Conservation (phyloP, 306 rosid species). For the Citrullus mucosospermus region DNA sequence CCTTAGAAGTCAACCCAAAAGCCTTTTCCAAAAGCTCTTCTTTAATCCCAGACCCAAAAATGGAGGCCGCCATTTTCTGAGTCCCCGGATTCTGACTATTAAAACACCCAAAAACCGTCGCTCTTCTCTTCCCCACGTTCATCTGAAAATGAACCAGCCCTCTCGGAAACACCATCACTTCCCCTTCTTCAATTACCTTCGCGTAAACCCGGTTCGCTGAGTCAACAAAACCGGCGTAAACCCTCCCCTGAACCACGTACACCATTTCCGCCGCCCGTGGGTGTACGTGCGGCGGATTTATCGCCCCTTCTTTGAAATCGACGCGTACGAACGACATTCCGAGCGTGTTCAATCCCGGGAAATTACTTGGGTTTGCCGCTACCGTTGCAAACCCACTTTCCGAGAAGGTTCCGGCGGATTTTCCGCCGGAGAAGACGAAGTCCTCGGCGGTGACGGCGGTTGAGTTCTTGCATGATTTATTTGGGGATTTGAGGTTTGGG, state of each 20-base stretch:
- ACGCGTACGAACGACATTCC: slow-evolving; percentile 75
- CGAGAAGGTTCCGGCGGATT: slow-evolving; percentile 45
- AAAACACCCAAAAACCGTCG: slow-evolving; percentile 68
- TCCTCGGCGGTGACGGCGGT: slow-evolving; percentile 50
- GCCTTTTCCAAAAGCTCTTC: slow-evolving; percentile 66
- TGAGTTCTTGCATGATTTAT: slow-evolving; percentile 42
- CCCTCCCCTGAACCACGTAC: slow-evolving; percentile 53
- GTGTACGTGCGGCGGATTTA: slow-evolving; percentile 86
- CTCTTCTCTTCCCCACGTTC: slow-evolving; percentile 68
- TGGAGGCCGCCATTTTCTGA: slow-evolving; percentile 57
- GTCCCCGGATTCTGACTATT: slow-evolving; percentile 83
- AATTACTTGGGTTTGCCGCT: slow-evolving; percentile 37
- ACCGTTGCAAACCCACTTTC: slow-evolving; percentile 43
- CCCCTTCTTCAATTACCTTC: slow-evolving; percentile 52
- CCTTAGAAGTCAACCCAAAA: slow-evolving; percentile 70
- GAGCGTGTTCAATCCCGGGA: slow-evolving; percentile 75
- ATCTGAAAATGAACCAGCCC: slow-evolving; percentile 76
- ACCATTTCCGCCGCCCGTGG: slow-evolving; percentile 80
- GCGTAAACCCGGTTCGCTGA: slow-evolving; percentile 54
- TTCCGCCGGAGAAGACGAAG: slow-evolving; percentile 53
- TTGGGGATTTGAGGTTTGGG: slow-evolving; percentile 35
- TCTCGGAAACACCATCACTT: slow-evolving; percentile 79
- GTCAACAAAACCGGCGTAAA: slow-evolving; percentile 81
- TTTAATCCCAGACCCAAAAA: slow-evolving; percentile 78
- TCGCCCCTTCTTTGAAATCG: slow-evolving; percentile 58